Conservation (phyloP, 2,329 filamentous ascomycete genomes). For the Bipolaris cookei region DNA sequence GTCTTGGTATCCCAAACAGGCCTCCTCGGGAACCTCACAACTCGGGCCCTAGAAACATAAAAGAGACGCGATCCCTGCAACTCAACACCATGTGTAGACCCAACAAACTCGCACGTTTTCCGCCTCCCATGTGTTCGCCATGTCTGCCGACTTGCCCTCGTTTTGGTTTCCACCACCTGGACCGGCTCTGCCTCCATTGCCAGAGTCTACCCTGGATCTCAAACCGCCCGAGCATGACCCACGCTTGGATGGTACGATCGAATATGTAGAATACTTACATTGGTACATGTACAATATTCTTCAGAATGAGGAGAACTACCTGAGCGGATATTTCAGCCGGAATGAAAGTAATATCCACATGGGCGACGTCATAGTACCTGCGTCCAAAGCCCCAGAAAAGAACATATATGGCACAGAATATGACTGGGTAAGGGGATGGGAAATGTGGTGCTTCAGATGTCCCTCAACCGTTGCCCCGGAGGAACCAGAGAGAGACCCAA, state of each 20-base stretch:
- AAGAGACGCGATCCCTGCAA: background rate
- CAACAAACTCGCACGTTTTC: background rate
- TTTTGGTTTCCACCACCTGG: conserved; percentile 1
- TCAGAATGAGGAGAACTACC: background rate
- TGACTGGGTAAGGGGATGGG: background rate
- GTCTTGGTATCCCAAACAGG: conserved; percentile 8
- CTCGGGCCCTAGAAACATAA: background rate
- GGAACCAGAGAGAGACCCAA: background rate
- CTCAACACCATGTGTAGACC: background rate
- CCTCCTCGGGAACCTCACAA: background rate
- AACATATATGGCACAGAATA: background rate
- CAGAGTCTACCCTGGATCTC: background rate
- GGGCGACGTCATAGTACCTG: conserved; percentile 1
- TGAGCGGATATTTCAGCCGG: background rate
- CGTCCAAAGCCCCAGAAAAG: background rate
- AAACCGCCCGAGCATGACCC: background rate
- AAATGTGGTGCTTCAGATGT: background rate
- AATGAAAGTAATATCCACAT: background rate
- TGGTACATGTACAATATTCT: conserved; percentile 2
- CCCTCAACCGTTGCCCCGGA: background rate
- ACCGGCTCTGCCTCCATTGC: background rate
- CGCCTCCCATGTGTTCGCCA: background rate
- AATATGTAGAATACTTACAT: background rate
- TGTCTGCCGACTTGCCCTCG: background rate
- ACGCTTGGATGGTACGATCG: background rate